Conservation (phyloP, 768 basidiomycete genomes). For the Lactifluus hygrophoroides region DNA sequence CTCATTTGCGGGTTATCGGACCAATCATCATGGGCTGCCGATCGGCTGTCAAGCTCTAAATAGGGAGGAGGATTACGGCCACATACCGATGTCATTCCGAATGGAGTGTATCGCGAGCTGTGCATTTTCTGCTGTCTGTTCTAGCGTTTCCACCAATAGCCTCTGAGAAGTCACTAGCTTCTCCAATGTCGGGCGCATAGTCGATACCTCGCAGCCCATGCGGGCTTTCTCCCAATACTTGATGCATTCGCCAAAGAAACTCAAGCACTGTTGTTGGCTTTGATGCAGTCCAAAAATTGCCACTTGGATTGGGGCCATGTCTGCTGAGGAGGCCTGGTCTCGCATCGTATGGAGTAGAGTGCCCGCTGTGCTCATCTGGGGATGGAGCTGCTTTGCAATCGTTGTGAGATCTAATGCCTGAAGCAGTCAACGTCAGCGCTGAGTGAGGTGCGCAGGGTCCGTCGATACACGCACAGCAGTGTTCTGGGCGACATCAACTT, state of each 20-base stretch:
- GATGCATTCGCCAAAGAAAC: background rate
- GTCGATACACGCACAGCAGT: background rate
- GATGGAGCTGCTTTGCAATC: background rate
- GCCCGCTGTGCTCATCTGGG: background rate
- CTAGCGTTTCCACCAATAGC: background rate
- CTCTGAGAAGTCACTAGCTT: background rate
- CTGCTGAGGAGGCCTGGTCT: background rate
- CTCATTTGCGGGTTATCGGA: background rate
- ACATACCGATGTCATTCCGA: background rate
- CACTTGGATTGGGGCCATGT: background rate
- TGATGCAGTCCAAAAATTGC: background rate
- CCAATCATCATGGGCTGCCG: background rate
- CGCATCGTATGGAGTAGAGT: background rate
- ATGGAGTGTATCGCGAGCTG: background rate
- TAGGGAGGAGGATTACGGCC: no score
- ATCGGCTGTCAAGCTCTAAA: no score
- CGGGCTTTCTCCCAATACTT: background rate
- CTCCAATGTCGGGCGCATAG: background rate
- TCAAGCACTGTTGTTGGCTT: background rate
- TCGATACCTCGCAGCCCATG: background rate
- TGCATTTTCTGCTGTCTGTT: background rate
- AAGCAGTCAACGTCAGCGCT: background rate
- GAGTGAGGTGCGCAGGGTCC: background rate
- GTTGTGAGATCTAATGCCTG: background rate
- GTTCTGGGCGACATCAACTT: background rate